Conservation (phyloP, 768 basidiomycete species). For the Pleurotus djamor region DNA sequence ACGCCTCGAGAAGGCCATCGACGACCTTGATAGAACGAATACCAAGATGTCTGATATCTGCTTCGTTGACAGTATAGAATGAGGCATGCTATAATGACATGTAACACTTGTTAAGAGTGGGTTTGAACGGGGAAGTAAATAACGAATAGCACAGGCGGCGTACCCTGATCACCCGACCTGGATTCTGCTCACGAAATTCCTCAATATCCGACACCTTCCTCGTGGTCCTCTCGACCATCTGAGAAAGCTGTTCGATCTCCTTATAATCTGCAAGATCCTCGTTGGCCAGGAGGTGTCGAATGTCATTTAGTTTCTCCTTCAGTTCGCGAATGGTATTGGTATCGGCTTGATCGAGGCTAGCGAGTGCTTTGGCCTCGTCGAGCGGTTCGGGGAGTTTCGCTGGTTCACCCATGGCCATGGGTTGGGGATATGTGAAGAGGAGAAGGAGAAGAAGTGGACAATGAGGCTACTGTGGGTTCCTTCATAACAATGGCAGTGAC, state of each 20-base stretch:
- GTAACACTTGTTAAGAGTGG: background rate
- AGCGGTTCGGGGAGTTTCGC: background rate
- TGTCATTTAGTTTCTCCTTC: conserved; percentile 6
- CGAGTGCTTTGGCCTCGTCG: background rate
- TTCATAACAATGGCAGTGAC: background rate
- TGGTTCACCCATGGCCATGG: background rate
- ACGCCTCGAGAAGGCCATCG: background rate
- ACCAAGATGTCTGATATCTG: conserved; percentile 1
- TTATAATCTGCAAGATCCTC: conserved; percentile 1
- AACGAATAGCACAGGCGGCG: no score
- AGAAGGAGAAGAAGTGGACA: background rate
- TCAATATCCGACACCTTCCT: conserved; percentile 4
- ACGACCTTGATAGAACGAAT: background rate
- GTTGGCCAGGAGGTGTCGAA: conserved; percentile 1
- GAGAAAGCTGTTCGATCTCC: conserved; percentile 2
- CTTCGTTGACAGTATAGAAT: background rate
- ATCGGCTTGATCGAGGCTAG: conserved; percentile 4
- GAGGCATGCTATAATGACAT: background rate
- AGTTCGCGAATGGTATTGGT: conserved; percentile 4
- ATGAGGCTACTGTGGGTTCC: background rate
- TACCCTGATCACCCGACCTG: conserved; percentile 3
- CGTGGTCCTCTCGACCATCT: conserved; percentile 1
- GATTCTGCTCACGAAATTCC: conserved; percentile 6
- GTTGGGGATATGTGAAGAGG: background rate
- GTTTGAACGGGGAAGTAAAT: background rate